Conservation (phyloP, 495 filamentous ascomycete genomes). For the Trichoderma orchidacearum region DNA sequence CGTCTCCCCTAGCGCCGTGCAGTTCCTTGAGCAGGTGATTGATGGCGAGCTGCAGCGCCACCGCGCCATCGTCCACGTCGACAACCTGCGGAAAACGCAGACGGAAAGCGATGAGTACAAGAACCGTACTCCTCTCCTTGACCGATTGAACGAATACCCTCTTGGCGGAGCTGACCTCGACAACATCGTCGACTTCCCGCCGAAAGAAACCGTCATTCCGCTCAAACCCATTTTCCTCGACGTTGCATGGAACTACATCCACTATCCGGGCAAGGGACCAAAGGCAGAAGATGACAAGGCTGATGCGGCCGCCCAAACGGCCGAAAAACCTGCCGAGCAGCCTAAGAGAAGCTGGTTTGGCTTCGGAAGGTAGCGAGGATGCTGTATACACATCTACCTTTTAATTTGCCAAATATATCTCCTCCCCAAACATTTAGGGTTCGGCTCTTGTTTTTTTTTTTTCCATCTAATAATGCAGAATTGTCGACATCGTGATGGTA, state of each 20-base stretch:
- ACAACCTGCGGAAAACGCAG: conserved; percentile 32
- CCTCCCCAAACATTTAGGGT: too few relatives aligned
- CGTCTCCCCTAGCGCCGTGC: conserved; percentile 27
- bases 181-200: conserved; percentile 78
- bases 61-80: conserved; percentile 70
- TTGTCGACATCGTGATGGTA: too few relatives aligned
- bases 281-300: conserved; percentile 8
- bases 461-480: too few relatives aligned
- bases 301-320: conserved; percentile 12
- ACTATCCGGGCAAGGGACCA: conserved; percentile 60
- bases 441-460: too few relatives aligned
- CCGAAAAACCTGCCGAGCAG: conserved; percentile 24
- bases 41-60: conserved; percentile 57
- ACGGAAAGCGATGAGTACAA: conserved; percentile 8
- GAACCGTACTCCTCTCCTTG: conserved; percentile 39
- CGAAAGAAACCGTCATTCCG: conserved; percentile 65
- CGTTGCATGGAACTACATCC: conserved; percentile 95
- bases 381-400: neutral
- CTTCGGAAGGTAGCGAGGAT: conserved; percentile 55
- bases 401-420: neutral
- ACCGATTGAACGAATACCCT: conserved; percentile 63
- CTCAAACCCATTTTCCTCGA: conserved; percentile 96
- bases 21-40: conserved; percentile 47
- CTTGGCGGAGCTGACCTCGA: conserved; percentile 50
- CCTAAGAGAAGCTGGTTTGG: conserved; percentile 74